Conservation (phyloP, 2,329 filamentous ascomycete species). For the Chalaropsis ovoidea region DNA sequence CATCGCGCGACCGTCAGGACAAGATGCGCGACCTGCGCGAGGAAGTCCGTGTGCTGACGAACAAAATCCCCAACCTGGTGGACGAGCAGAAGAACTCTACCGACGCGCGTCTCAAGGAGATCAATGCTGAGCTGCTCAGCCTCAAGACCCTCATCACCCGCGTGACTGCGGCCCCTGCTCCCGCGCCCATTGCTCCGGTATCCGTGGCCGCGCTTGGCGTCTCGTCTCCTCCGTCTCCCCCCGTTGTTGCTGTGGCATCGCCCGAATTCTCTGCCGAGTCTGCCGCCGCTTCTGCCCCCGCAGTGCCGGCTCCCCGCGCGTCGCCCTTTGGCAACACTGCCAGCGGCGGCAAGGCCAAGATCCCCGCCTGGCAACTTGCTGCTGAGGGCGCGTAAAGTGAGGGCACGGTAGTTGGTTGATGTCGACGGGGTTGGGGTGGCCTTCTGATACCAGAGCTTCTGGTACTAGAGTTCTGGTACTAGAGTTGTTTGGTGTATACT, state of each 20-base stretch:
- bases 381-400: slow-evolving; percentile 16
- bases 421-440: not conserved
- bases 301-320: slow-evolving; percentile 11
- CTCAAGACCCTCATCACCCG: slow-evolving; percentile 73
- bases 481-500: not conserved
- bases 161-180: slow-evolving; percentile 36
- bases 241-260: not conserved
- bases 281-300: not conserved
- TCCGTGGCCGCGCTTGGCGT: not conserved
- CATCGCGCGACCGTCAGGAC: slow-evolving; percentile 72
- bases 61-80: slow-evolving; percentile 78
- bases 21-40: slow-evolving; percentile 78
- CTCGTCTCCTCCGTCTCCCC: not conserved
- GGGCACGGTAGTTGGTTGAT: not conserved
- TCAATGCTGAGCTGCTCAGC: slow-evolving; percentile 80
- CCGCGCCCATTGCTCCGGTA: not conserved
- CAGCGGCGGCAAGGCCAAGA: slow-evolving; percentile 48
- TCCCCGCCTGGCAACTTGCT: slow-evolving; percentile 72
- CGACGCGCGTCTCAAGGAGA: slow-evolving; percentile 70
- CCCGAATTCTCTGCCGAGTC: not conserved
- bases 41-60: slow-evolving; percentile 72
- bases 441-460: slow-evolving; percentile 6
- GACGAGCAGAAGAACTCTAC: slow-evolving; percentile 77
- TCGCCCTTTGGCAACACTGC: slow-evolving; percentile 30
- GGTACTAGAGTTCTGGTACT: slow-evolving; percentile 6